Base-by-base conservation (phyloP, 345 rosid genomes). In the Populus ilicifolia region DNA sequence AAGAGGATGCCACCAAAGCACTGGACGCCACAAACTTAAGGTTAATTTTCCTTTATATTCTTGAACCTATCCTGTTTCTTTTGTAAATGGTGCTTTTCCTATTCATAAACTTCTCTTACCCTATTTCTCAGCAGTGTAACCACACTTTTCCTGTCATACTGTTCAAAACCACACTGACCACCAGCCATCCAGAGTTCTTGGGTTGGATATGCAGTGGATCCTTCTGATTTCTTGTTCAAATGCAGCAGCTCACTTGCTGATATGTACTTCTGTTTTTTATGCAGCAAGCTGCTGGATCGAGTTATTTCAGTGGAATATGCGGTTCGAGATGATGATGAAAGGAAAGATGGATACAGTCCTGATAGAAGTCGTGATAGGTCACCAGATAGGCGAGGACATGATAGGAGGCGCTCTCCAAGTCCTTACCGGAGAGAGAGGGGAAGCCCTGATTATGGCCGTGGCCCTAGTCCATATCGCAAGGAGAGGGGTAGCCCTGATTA, bases 231-330 rank as follows among this genome's bases (percentile, higher is more conserved):
- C 20, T 61, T 30, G 27, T 66, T 41, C 20, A 44, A 43, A 27
- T 35, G n/a, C 2, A 4, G 54, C 44, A 4, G 54, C 44, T 21
- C 9, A 44, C 73, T 27, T 23, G 44, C 38, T 64, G n/a, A 78
- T 64, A 16, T 64, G 25, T 23, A 64, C 29, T 17, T 59, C 18
- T 6, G 7, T 33, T 63, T 29, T 54, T 11, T 30, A 6, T 80
- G 84, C 94, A 95, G 99, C 88, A 93, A 95, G 89, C 85, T 93
- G 87, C 81, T 86, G 88, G 97, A 93, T 71, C 88, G 91, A 66
- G 93, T 92, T 69, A 95, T 95, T 80, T 91, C 96, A 4, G 99
- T 95, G 74, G 99, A 93, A 86, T 95, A 89, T 90, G 98, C 99
- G 0, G 88, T 80, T 71, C 92, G 96, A 69, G 98, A 95, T 89